A percentile compares a stretch with the other conserved stretches of the same genome.
These are phyloP conservation scores for Dinochytrium kinnereticum DNA, from an alignment of 371 early-diverging fungal genomes.

Conservation along the genomic window DNA sequence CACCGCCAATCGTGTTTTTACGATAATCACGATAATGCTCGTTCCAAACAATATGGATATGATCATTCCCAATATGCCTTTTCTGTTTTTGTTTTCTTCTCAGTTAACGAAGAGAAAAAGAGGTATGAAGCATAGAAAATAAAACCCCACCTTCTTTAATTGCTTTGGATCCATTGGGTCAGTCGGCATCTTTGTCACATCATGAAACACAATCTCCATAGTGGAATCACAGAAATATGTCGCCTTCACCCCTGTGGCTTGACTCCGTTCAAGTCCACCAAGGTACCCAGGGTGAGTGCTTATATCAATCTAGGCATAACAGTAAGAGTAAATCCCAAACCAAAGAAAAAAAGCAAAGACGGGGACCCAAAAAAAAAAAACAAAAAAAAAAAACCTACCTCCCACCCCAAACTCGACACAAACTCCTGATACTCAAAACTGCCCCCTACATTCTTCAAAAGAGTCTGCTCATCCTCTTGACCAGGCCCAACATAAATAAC, in stretches of 20 bases:
- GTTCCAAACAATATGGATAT: slow-evolving; percentile 97
- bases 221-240: slow-evolving; percentile 84
- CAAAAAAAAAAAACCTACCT: slow-evolving; percentile 34
- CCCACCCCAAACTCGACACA: slow-evolving; percentile 80
- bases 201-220: slow-evolving; percentile 91
- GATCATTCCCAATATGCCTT: slow-evolving; percentile 98
- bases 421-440: slow-evolving; percentile 77
- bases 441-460: slow-evolving; percentile 76
- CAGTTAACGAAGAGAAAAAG: too few species aligned
- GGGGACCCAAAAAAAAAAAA: too few species aligned
- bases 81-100: too few species aligned
- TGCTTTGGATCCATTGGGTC: slow-evolving; percentile 79
- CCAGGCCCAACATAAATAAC: slow-evolving; percentile 90
- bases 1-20: slow-evolving; percentile 90
- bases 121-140: too few species aligned
- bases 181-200: slow-evolving; percentile 88
- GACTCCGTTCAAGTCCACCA: slow-evolving; percentile 84
- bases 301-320: slow-evolving; percentile 74
- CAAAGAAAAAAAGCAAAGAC: too few species aligned
- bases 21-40: slow-evolving; percentile 86
- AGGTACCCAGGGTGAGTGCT: slow-evolving; percentile 83
- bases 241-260: slow-evolving; percentile 77
- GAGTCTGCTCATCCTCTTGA: slow-evolving; percentile 84
- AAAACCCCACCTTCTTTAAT: slow-evolving; percentile 74
- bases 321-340: not conserved